Base-by-base conservation (phyloP, 2,329 filamentous ascomycete genomes). In the Aspergillus fischeri region DNA sequence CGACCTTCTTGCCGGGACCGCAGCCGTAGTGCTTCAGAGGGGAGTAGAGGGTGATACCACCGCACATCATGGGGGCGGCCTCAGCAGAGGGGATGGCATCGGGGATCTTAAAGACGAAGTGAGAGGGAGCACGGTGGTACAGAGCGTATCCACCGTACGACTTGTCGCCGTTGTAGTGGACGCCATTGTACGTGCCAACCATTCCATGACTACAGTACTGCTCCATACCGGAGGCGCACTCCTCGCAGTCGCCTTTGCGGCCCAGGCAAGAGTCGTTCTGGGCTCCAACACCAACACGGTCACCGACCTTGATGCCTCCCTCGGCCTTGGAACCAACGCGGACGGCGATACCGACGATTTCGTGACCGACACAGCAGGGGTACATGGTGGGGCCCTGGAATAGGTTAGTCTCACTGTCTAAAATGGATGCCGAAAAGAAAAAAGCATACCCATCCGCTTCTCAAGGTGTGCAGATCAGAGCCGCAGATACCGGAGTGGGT, bases 81-180 rank as follows among this genome's bases (percentile, higher is more conserved):
- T 52, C 42, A 4, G 60, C 55, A 24, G 60, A 58, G 54, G 61
- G 48, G 44, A 63, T 60, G 14, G 45, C 54, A 14, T 60, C 57
- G 32, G 61, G 61, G 38, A 63, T 79, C 2, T 83, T 82, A 61
- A 85, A 70, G 0, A 80, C 80, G 63, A 90, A 92, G 65, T 81
- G 80, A 8, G 75, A 76, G 2, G 79, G 79, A 1, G 77, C 78
- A 10, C 85, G 79, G 63, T 81, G 79, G 66, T 85, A 81, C 47
- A 80, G 72, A 3, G 81, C 78, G 61, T 85, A 86, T n/a, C 86
- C 89, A 11, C 89, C 89, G 63, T 89, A 87, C 1, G 83, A 83
- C 70, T 82, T 85, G 59, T 65, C 82, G 4, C 86, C 86, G 63
- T 86, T 78, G 57, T 65, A 1, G 52, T 65, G 68, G 11, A 56